Base-by-base conservation (phyloP, 78 protist genomes). In the Pigoraptor vietnamica region DNA sequence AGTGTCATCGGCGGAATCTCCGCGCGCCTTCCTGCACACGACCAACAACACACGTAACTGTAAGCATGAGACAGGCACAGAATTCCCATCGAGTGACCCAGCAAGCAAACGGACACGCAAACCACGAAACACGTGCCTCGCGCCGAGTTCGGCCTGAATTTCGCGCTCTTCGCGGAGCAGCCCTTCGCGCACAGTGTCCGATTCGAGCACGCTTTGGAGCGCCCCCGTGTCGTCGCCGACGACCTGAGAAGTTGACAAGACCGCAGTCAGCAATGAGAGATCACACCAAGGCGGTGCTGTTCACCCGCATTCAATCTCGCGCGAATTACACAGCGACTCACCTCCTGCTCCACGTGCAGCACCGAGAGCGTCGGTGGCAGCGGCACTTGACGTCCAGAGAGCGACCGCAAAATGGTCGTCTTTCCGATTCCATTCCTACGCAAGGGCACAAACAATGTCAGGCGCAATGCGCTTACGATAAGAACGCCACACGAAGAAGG, bases 351-450 rank as follows among this genome's bases (percentile, higher is more conserved):
- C 40, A 97, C 92, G 39, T 91, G 95, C 40, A 94, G 93, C 37
- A 95, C 56, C 10, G 82, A 2, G 38, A 97, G 0, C 94, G 23
- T 14, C 29, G 79, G 25, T 0, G 94, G 91, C 81, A 97, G 37
- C 40, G 90, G 39, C 23, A 89, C 0, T 0, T 55, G 25, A 23
- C 91, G 86, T 19, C 92, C 81, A 0, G 97, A 95, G 40, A 98
- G 40, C 34, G 92, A 86, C 56, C 97, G 91, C 82, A 98, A 91
- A 87, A 98, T 92, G 39, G 99, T 98, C n/a, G 98, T 87, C 93
- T 98, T 98, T 82, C 99, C 99, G 0, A 21, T n/a, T n/a, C n/a
- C n/a, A n/a, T n/a, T n/a, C n/a, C n/a, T n/a, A n/a, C n/a, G n/a
- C n/a, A n/a, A n/a, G n/a, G n/a, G n/a, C n/a, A n/a, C n/a, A n/a